Conservation (phyloP, 108 stramenopile species). For the Fistulifera pelliculosa region DNA sequence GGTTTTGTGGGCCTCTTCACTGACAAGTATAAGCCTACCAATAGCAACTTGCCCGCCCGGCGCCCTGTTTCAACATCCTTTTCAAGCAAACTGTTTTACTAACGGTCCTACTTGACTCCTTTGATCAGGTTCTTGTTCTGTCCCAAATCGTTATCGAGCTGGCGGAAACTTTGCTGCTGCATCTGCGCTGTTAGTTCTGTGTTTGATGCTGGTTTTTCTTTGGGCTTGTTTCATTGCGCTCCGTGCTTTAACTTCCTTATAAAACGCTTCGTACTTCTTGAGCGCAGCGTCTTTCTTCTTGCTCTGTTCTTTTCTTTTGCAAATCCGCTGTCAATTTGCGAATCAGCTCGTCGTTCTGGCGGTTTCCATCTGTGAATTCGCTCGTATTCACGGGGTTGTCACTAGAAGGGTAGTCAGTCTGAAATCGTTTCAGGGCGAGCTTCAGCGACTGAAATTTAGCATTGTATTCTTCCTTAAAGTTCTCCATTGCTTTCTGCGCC, state of each 20-base stretch:
- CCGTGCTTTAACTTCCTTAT: conserved; percentile 75
- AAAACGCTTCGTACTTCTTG: conserved; percentile 81
- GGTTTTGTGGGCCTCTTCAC: too few species aligned
- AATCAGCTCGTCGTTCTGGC: conserved; percentile 70
- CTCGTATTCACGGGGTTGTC: conserved; percentile 10
- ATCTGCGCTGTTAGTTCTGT: not conserved
- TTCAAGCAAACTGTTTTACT: too few species aligned
- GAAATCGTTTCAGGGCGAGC: conserved; percentile 31
- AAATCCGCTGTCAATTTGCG: conserved; percentile 67
- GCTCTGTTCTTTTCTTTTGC: conserved; percentile 65
- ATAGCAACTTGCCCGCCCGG: too few species aligned
- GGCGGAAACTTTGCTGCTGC: too few species aligned
- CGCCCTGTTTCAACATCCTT: too few species aligned
- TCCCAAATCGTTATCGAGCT: too few species aligned
- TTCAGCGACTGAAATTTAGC: conserved; percentile 55
- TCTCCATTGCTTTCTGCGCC: conserved; percentile 59
- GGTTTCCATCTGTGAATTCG: conserved; percentile 37
- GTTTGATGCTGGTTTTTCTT: conserved; percentile 21
- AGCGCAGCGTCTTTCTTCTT: conserved; percentile 79
- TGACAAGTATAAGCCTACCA: too few species aligned
- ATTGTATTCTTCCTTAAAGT: conserved; percentile 60
- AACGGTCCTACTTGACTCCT: too few species aligned
- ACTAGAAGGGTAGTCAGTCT: not conserved
- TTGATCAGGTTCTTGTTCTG: too few species aligned
- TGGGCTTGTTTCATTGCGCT: conserved; percentile 76